Conservation (phyloP, 495 filamentous ascomycete genomes). For the Penicillium ucsense region DNA sequence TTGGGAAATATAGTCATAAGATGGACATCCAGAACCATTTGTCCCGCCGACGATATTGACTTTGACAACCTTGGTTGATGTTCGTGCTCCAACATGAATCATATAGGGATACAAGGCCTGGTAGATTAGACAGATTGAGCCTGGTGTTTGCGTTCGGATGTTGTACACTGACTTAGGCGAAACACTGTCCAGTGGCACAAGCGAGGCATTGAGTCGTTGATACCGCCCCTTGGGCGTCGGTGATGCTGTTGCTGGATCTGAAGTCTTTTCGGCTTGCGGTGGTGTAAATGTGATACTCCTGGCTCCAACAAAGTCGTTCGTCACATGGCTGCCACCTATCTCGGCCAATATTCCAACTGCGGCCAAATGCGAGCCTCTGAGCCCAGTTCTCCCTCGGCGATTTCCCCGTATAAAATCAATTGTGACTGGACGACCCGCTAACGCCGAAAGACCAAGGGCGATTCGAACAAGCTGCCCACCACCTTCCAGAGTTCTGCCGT, state of each 20-base stretch:
- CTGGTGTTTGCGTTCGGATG: conserved; percentile 25
- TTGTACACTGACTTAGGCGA: conserved; percentile 18
- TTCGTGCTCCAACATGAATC: conserved; percentile 41
- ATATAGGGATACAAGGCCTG: conserved; percentile 77
- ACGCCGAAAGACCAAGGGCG: conserved; percentile 57
- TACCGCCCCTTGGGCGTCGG: neutral
- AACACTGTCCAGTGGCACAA: conserved; percentile 6
- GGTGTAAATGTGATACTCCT: conserved; percentile 44
- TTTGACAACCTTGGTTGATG: conserved; percentile 27
- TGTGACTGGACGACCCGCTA: conserved; percentile 53
- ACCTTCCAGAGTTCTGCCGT: conserved; percentile 70
- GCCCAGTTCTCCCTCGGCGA: conserved; percentile 45
- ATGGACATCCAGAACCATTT: conserved; percentile 62
- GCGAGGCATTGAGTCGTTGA: neutral
- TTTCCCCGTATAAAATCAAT: conserved; percentile 66
- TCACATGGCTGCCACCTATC: conserved; percentile 49
- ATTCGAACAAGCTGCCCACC: conserved; percentile 76
- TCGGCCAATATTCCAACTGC: conserved; percentile 55
- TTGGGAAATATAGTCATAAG: conserved; percentile 67
- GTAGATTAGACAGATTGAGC: conserved; percentile 57
- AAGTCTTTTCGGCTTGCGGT: neutral
- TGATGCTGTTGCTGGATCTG: no score
- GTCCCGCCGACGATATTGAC: conserved; percentile 68
- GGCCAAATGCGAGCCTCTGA: conserved; percentile 68
- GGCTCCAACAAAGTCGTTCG: conserved; percentile 47